A percentile compares a stretch with the other conserved stretches of the same genome.
Evolutionary conservation across 2,329 filamentous ascomycete genomes (phyloP).

Genomic region (Colletotrichum sp.): DNA sequence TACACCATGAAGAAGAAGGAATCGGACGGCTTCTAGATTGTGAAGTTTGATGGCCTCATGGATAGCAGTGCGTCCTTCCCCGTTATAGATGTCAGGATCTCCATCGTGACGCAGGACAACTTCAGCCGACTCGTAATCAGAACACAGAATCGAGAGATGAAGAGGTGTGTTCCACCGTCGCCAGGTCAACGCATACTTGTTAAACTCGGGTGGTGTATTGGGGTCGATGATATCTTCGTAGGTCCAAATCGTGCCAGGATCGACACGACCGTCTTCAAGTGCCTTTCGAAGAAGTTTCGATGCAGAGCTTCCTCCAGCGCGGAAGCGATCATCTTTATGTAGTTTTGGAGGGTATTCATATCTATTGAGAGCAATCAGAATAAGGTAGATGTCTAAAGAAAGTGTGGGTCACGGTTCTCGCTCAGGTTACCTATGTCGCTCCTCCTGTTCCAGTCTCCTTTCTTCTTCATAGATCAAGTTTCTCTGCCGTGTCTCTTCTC

Average conservation of each 20-base stretch:
- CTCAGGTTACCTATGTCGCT: no score
- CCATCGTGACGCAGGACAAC: no score
- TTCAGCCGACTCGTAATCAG: background rate
- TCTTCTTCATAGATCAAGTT: no score
- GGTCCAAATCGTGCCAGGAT: background rate
- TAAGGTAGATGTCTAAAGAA: no score
- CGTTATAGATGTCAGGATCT: background rate
- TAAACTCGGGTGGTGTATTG: rapidly evolving
- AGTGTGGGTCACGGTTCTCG: no score
- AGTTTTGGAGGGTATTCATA: background rate
- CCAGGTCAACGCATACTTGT: rapidly evolving
- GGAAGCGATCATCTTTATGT: no score
- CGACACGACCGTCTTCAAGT: rapidly evolving
- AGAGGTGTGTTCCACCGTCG: background rate
- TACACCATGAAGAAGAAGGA: rapidly evolving
- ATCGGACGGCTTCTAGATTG: rapidly evolving
- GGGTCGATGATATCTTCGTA: background rate
- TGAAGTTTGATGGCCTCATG: background rate
- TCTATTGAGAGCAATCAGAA: no score
- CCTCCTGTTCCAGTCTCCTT: no score
- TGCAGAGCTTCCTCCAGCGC: background rate
- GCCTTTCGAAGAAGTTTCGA: no score
- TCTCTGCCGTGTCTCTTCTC: no score
- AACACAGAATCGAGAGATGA: background rate
- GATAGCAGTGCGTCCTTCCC: background rate